Evolutionary conservation across 257 asterid species (phyloP).

Genomic region (Oldenlandia corymbosa): DNA sequence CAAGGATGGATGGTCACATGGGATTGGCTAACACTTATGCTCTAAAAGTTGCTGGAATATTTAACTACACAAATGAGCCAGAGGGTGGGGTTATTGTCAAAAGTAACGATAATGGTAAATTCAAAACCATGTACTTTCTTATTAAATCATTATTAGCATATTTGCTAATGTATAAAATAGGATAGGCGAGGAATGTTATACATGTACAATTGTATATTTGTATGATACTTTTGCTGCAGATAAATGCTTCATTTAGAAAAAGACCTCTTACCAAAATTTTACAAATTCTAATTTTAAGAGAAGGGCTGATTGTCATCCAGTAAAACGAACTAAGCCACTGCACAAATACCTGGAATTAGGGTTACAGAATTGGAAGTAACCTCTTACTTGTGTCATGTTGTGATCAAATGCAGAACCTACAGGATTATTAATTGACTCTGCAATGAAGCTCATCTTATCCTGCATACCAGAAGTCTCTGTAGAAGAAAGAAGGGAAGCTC

Average conservation of each 20-base stretch:
- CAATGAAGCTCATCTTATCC: conserved; percentile 71
- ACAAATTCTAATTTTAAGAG: too few species aligned
- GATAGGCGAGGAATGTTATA: too few species aligned
- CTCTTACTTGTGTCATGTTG: conserved; percentile 19
- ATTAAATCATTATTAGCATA: neutral
- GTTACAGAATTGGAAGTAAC: neutral
- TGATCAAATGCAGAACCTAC: conserved; percentile 68
- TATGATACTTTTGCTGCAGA: too few species aligned
- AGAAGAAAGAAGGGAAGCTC: conserved; percentile 82
- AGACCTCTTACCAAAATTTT: too few species aligned
- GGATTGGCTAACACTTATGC: conserved; percentile 92
- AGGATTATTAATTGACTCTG: conserved; percentile 88
- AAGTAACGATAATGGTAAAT: conserved; percentile 53
- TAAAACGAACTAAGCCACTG: too few species aligned
- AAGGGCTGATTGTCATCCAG: too few species aligned
- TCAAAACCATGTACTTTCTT: conserved; percentile 1
- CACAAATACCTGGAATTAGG: too few species aligned
- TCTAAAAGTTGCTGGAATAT: conserved; percentile 62
- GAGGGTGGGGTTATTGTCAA: conserved; percentile 74
- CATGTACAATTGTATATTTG: too few species aligned
- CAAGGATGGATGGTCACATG: conserved; percentile 98
- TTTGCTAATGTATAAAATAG: neutral
- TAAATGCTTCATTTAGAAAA: too few species aligned
- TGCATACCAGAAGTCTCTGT: conserved; percentile 64
- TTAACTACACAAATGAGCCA: conserved; percentile 48